These are phyloP conservation scores for Alternaria atra DNA, from an alignment of 2,329 filamentous ascomycete genomes.

Conservation along the genomic window DNA sequence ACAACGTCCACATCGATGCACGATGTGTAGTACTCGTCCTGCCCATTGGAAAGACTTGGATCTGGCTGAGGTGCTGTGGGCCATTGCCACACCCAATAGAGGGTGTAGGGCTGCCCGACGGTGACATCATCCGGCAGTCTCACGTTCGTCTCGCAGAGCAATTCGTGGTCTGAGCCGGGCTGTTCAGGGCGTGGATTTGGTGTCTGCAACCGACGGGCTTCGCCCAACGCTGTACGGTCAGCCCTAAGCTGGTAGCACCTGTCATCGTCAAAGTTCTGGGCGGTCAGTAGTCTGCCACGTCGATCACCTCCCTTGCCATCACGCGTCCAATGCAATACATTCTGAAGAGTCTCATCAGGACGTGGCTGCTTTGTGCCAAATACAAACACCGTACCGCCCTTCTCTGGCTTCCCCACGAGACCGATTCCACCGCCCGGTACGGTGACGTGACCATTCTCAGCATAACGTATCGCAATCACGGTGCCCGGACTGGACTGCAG, in stretches of 20 bases:
- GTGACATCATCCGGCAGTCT: slow-evolving; percentile 72
- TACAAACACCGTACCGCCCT: no score
- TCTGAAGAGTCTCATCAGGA: no score
- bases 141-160: slow-evolving; percentile 77
- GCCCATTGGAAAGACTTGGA: slow-evolving; percentile 50
- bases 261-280: slow-evolving; percentile 81
- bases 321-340: no score
- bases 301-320: no score
- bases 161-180: slow-evolving; percentile 28
- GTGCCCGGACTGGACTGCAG: no score
- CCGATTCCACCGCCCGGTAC: no score
- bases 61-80: slow-evolving; percentile 60
- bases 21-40: slow-evolving; percentile 45
- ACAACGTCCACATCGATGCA: slow-evolving; percentile 62
- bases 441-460: no score
- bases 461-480: no score
- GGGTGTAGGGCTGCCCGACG: slow-evolving; percentile 70
- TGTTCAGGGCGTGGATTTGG: slow-evolving; percentile 62
- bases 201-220: slow-evolving; percentile 65
- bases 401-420: no score
- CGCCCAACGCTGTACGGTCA: slow-evolving; percentile 62
- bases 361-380: no score
- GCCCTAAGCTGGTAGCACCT: slow-evolving; percentile 80
- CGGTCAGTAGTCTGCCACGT: background rate
- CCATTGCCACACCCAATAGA: slow-evolving; percentile 97